phyloP scores from a whole-genome alignment of 2,329 filamentous ascomycete species.

The Aspergillus sp. region DNA sequence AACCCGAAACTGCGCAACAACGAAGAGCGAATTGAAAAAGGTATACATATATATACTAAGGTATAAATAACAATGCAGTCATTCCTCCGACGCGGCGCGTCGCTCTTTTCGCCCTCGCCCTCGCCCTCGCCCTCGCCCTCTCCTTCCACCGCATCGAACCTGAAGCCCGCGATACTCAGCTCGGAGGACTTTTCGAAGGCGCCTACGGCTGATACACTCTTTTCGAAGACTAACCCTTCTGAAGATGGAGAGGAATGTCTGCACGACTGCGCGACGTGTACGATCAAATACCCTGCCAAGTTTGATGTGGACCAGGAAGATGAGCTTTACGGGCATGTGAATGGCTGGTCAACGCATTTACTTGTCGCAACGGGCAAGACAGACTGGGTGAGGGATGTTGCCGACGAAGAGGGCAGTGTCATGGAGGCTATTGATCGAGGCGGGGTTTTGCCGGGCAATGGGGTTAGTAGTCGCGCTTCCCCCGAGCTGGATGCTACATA shows the following conservation, averaged over 20 bases:
- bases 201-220: constrained; percentile 61
- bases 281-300: constrained; percentile 75
- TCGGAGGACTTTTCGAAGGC: constrained; percentile 53
- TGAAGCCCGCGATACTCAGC: constrained; percentile 13
- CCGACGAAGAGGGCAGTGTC: constrained; percentile 82
- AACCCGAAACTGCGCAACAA: neutral
- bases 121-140: constrained; percentile 35
- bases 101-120: constrained; percentile 36
- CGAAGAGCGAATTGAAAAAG: no score
- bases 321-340: constrained; percentile 80
- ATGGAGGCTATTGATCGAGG: constrained; percentile 72
- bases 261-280: constrained; percentile 83
- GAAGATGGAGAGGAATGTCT: constrained; percentile 87
- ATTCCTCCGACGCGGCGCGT: constrained; percentile 39
- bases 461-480: constrained; percentile 35
- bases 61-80: constrained; percentile 35
- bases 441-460: constrained; percentile 47
- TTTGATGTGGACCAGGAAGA: constrained; percentile 76
- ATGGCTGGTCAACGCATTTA: constrained; percentile 86
- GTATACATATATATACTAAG: neutral
- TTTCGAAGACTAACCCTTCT: constrained; percentile 73
- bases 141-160: constrained; percentile 18
- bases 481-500: neutral
- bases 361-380: constrained; percentile 94
- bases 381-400: constrained; percentile 90